Conservation (phyloP, 2,329 filamentous ascomycete genomes). For the Hymenoscyphus occultus region DNA sequence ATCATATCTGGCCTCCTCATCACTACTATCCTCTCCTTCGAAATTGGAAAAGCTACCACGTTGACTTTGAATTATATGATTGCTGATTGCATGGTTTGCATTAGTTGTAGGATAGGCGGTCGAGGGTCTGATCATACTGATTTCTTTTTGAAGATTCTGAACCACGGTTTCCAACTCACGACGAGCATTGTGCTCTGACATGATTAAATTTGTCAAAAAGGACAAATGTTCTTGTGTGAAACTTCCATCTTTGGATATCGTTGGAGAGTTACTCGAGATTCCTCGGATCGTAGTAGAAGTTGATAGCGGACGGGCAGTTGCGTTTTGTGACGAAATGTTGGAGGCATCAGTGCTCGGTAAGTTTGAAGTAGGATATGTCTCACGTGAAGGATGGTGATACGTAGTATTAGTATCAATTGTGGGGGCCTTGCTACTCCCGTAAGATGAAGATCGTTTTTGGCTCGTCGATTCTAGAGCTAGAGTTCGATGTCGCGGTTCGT, state of each 20-base stretch:
- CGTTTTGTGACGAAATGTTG: constrained; percentile 14
- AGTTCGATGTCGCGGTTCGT: constrained; percentile 19
- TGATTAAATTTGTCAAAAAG: constrained; percentile 50
- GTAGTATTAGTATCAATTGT: constrained; percentile 28
- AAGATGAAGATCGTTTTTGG: constrained; percentile 26
- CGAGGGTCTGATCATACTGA: constrained; percentile 18
- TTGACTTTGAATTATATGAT: constrained; percentile 10
- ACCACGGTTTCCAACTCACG: constrained; percentile 56
- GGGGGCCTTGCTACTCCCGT: constrained; percentile 29
- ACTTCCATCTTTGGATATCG: constrained; percentile 29
- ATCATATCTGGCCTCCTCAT: constrained; percentile 38
- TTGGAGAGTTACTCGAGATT: constrained; percentile 30
- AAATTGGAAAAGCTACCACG: constrained; percentile 29
- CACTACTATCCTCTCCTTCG: constrained; percentile 32
- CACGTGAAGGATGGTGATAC: constrained; percentile 28
- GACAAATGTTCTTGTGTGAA: constrained; percentile 47
- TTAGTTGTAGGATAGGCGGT: constrained; percentile 21
- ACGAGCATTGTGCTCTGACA: constrained; percentile 55
- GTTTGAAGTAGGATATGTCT: constrained; percentile 20
- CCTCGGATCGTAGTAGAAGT: constrained; percentile 35
- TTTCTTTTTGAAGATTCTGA: constrained; percentile 42
- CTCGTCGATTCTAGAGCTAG: constrained; percentile 15
- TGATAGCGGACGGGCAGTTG: constrained; percentile 30
- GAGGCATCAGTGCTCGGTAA: constrained; percentile 13
- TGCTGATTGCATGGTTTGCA: constrained; percentile 9